Evolutionary conservation across 2,329 filamentous ascomycete genomes (phyloP).

Genomic region (Colletotrichum gigasporum): DNA sequence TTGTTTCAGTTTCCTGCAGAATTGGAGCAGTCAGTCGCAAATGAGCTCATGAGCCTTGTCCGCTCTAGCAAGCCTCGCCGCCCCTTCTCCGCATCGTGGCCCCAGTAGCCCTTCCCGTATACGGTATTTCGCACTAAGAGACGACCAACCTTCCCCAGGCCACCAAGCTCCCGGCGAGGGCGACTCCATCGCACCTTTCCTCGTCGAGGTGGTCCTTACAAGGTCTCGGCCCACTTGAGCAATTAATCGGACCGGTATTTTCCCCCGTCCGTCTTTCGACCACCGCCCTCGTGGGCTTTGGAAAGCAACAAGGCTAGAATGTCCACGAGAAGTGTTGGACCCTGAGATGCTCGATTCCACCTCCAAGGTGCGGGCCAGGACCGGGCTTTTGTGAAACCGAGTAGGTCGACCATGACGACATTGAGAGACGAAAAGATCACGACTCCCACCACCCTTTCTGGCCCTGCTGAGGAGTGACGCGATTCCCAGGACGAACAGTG

Average conservation of each 20-base stretch:
- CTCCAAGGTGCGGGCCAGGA: background rate
- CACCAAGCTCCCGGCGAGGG: slow-evolving; percentile 1
- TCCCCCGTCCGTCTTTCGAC: background rate
- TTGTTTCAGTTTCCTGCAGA: slow-evolving; percentile 1
- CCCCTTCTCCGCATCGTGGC: slow-evolving; percentile 6
- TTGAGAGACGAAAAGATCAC: background rate
- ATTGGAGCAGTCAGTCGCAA: slow-evolving; percentile 1
- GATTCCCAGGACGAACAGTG: background rate
- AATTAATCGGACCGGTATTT: background rate
- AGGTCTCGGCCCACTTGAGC: slow-evolving; percentile 13
- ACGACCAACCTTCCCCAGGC: background rate
- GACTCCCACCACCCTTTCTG: background rate
- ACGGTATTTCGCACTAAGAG: background rate
- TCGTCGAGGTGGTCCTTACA: background rate
- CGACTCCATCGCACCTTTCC: slow-evolving; percentile 10
- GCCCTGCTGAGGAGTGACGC: background rate
- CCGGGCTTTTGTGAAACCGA: background rate
- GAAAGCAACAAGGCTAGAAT: background rate
- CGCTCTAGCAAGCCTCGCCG: slow-evolving; percentile 3
- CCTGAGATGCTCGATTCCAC: background rate
- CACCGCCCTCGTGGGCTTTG: background rate
- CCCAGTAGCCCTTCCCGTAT: background rate
- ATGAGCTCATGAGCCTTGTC: slow-evolving; percentile 4
- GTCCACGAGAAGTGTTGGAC: background rate
- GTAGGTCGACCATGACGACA: slow-evolving; percentile 1